phyloP scores from a whole-genome alignment of 2,329 filamentous ascomycete species.

The Epichloe hybrida region DNA sequence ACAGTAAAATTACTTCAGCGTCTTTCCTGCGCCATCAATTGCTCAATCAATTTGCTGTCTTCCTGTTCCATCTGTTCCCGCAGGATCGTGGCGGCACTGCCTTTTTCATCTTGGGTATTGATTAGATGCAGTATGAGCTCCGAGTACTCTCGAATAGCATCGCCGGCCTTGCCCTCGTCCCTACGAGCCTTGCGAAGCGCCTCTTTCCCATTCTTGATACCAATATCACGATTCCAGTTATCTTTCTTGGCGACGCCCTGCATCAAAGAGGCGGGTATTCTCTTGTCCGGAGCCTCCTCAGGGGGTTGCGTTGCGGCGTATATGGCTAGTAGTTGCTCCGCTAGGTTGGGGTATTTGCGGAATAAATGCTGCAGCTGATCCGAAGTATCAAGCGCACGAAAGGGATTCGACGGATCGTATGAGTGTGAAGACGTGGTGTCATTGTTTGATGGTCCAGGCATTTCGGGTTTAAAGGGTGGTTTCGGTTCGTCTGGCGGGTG shows the following conservation, averaged over 20 bases:
- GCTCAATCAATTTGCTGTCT: conserved; percentile 35
- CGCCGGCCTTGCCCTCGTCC: conserved; percentile 39
- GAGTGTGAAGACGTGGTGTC: background rate
- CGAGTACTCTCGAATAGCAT: conserved; percentile 47
- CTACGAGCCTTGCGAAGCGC: conserved; percentile 37
- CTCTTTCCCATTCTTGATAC: conserved; percentile 40
- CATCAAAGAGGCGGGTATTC: conserved; percentile 20
- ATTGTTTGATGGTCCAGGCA: conserved; percentile 1
- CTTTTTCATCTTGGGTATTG: conserved; percentile 14
- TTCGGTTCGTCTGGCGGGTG: conserved; percentile 29
- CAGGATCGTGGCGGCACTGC: conserved; percentile 23
- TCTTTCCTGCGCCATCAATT: conserved; percentile 33
- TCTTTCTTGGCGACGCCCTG: conserved; percentile 22
- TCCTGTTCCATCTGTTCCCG: conserved; percentile 32
- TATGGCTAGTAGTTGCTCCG: conserved; percentile 33
- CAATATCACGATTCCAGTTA: conserved; percentile 45
- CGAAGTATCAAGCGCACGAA: conserved; percentile 36
- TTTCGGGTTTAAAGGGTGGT: conserved; percentile 9
- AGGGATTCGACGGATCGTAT: conserved; percentile 27
- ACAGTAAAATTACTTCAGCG: conserved; percentile 10
- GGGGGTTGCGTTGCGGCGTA: conserved; percentile 38
- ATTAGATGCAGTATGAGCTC: conserved; percentile 41
- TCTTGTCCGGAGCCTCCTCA: conserved; percentile 12
- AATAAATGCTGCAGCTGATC: conserved; percentile 38
- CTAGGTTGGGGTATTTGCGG: conserved; percentile 36